Percentiles rank a stretch among this genome's conserved stretches.
Conservation (phyloP, 1,284 basidiomycete genomes). For the Omphalotus olearius region DNA sequence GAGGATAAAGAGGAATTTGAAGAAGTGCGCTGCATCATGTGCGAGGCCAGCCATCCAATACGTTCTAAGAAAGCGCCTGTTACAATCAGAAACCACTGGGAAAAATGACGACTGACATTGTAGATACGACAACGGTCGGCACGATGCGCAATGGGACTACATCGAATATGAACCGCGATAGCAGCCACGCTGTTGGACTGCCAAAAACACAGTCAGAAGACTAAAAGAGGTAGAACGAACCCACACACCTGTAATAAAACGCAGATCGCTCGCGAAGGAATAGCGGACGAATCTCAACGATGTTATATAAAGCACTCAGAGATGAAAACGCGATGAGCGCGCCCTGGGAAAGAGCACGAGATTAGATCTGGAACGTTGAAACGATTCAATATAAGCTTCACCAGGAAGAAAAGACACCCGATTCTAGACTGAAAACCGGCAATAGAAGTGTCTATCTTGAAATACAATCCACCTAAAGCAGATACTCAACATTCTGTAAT, state of each 20-base stretch:
- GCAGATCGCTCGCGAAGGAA: slow-evolving; percentile 86
- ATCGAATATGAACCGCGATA: slow-evolving; percentile 83
- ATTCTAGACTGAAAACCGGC: slow-evolving; percentile 90
- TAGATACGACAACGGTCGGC: slow-evolving; percentile 78
- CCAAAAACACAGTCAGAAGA: slow-evolving; percentile 4
- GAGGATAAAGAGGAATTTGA: slow-evolving; percentile 80
- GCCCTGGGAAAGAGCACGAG: slow-evolving; percentile 42
- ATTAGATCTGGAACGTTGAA: background rate
- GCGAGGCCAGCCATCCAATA: slow-evolving; percentile 93
- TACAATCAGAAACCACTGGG: slow-evolving; percentile 18
- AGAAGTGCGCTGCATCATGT: slow-evolving; percentile 62
- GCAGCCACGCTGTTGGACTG: slow-evolving; percentile 82
- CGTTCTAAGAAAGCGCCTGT: slow-evolving; percentile 38
- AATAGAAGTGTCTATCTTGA: slow-evolving; percentile 71
- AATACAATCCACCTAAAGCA: slow-evolving; percentile 76
- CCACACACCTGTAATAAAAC: slow-evolving; percentile 65
- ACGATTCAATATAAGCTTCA: slow-evolving; percentile 28
- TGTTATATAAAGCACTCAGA: slow-evolving; percentile 82
- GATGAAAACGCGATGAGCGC: slow-evolving; percentile 85
- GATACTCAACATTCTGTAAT: background rate
- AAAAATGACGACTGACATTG: slow-evolving; percentile 55
- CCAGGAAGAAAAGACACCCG: slow-evolving; percentile 89
- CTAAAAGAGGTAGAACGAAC: background rate
- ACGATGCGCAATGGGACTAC: slow-evolving; percentile 80
- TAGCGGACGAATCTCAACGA: slow-evolving; percentile 75